Conservation (phyloP, 2,329 filamentous ascomycete species). For the Aspergillus neotritici region DNA sequence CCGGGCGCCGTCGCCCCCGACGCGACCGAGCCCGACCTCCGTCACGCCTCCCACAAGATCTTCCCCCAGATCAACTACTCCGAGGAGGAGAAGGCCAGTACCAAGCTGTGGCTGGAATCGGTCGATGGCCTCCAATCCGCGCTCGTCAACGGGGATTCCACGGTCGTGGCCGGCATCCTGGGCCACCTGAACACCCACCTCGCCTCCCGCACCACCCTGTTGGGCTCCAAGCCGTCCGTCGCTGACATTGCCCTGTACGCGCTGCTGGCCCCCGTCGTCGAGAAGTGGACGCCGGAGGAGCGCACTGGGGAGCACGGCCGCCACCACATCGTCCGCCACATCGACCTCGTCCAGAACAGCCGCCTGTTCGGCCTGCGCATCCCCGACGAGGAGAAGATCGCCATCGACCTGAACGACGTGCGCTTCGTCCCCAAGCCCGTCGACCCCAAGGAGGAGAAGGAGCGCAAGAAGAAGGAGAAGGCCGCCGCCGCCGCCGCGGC, state of each 20-base stretch:
- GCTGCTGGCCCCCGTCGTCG: constrained; percentile 68
- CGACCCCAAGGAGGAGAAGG: constrained; percentile 91
- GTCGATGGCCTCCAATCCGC: constrained; percentile 62
- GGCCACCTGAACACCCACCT: constrained; percentile 80
- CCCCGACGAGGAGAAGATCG: constrained; percentile 66
- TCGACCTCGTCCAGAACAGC: constrained; percentile 94
- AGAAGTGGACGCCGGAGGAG: constrained; percentile 76
- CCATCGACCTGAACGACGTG: constrained; percentile 72
- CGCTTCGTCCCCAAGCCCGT: constrained; percentile 82
- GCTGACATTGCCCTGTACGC: constrained; percentile 82
- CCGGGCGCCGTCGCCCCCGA: constrained; percentile 35
- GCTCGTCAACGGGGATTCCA: constrained; percentile 45
- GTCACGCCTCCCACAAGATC: constrained; percentile 54
- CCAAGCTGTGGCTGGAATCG: constrained; percentile 81
- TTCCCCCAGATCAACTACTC: constrained; percentile 67
- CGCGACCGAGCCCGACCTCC: constrained; percentile 40
- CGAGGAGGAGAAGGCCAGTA: constrained; percentile 74
- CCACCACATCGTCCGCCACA: constrained; percentile 82
- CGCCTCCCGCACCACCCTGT: constrained; percentile 77
- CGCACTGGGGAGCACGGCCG: constrained; percentile 82
- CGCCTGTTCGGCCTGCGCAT: constrained; percentile 64
- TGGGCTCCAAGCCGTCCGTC: constrained; percentile 82
- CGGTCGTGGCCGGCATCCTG: constrained; percentile 59
- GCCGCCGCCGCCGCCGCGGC: constrained; percentile 33
- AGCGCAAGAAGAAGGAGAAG: constrained; percentile 95